Conservation (phyloP, 1,284 basidiomycete genomes). For the Malassezia yamatoensis region DNA sequence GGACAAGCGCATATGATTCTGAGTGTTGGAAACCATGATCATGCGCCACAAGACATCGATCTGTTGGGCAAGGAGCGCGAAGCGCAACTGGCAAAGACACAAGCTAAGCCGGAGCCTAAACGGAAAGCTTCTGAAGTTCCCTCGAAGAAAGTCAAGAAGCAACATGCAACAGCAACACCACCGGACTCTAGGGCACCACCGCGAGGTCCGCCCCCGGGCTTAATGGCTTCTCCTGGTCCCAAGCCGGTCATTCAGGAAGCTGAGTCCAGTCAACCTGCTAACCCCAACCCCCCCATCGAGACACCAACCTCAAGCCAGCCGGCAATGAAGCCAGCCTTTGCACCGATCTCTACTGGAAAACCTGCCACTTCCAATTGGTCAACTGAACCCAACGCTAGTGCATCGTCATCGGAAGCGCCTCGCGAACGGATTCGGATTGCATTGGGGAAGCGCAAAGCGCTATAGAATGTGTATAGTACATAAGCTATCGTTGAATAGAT, state of each 20-base stretch:
- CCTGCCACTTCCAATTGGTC: not conserved
- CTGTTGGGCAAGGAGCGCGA: conserved; percentile 23
- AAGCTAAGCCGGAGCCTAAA: not conserved
- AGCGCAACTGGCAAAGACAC: not conserved
- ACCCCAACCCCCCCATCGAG: not conserved
- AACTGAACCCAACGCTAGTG: not conserved
- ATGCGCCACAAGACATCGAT: conserved; percentile 40
- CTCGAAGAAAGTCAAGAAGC: not conserved
- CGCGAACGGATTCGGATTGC: conserved; percentile 13
- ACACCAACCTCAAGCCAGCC: conserved; percentile 16
- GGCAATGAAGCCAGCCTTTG: not conserved
- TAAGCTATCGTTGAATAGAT: conserved; percentile 10
- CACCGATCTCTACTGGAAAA: not conserved
- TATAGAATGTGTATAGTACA: not conserved
- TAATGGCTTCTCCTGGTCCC: not conserved
- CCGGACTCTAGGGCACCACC: not conserved
- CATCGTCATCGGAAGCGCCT: conserved; percentile 3
- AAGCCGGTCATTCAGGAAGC: not conserved
- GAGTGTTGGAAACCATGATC: conserved; percentile 35
- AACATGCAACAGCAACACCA: not conserved
- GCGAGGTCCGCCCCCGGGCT: not conserved
- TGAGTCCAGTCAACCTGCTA: not conserved
- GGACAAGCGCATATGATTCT: conserved; percentile 47
- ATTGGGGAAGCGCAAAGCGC: conserved; percentile 15
- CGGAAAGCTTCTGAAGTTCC: not conserved